Evolutionary conservation across 2,329 filamentous ascomycete genomes (phyloP).

Genomic region (Paraphoma chrysanthemicola): DNA sequence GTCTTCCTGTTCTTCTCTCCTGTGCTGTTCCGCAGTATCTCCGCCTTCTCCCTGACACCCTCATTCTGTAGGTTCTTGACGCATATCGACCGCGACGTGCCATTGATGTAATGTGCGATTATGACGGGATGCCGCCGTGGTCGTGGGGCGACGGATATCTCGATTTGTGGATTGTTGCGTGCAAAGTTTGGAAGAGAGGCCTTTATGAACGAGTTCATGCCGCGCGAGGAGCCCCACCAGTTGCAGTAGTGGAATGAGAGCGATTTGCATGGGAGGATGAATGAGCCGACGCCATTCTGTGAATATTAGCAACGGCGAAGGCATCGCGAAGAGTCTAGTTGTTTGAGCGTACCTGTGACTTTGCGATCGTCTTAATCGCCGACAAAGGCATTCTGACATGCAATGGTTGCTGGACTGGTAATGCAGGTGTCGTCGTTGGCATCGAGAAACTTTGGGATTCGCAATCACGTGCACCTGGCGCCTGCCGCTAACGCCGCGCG

Average conservation of each 20-base stretch:
- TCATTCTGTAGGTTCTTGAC: slow-evolving; percentile 83
- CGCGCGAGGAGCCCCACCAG: slow-evolving; percentile 88
- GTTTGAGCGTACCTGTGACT: slow-evolving; percentile 59
- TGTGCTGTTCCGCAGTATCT: slow-evolving; percentile 74
- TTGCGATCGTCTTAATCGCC: slow-evolving; percentile 61
- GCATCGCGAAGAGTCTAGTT: accelerated
- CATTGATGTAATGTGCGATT: slow-evolving; percentile 91
- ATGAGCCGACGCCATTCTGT: slow-evolving; percentile 95
- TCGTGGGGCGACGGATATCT: slow-evolving; percentile 89
- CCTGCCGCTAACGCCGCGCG: slow-evolving; percentile 31
- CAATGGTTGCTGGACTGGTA: slow-evolving; percentile 17
- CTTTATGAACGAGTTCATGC: slow-evolving; percentile 92
- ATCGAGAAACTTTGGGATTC: slow-evolving; percentile 23
- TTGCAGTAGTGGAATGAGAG: slow-evolving; percentile 98
- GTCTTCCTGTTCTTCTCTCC: slow-evolving; percentile 73
- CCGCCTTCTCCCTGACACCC: slow-evolving; percentile 81
- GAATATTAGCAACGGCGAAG: slow-evolving; percentile 13
- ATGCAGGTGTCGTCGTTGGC: slow-evolving; percentile 4
- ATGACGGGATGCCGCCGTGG: slow-evolving; percentile 90
- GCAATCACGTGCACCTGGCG: slow-evolving; percentile 33
- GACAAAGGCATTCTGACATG: slow-evolving; percentile 54
- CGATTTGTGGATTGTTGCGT: slow-evolving; percentile 80
- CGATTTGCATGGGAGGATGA: slow-evolving; percentile 96
- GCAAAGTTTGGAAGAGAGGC: slow-evolving; percentile 79
- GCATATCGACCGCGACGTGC: slow-evolving; percentile 82